Evolutionary conservation across 2,329 filamentous ascomycete genomes (phyloP).

Genomic region (Coccinonectria pachysandricola): DNA sequence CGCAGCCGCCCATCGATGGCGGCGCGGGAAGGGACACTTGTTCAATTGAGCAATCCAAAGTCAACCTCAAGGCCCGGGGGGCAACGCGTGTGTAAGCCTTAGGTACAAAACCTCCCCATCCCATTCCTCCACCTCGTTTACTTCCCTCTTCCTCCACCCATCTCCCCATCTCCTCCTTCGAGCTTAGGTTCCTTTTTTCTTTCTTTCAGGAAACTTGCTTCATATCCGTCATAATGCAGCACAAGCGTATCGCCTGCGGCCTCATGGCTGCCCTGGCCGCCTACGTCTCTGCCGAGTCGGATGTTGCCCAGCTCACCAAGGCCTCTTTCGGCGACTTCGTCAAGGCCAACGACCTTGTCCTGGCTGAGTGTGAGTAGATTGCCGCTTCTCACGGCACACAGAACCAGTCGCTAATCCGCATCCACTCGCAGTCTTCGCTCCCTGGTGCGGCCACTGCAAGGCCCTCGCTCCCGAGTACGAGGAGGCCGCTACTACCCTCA

Average conservation of each 20-base stretch:
- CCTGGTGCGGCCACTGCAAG: conserved; percentile 98
- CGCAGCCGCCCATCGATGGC: too few relatives aligned
- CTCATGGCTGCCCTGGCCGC: conserved; percentile 45
- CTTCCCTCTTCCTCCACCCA: conserved; percentile 10
- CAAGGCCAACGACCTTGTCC: conserved; percentile 74
- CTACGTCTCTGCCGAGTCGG: conserved; percentile 56
- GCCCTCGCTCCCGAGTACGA: conserved; percentile 90
- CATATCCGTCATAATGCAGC: conserved; percentile 32
- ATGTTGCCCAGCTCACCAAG: conserved; percentile 76
- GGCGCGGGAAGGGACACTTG: conserved; percentile 34
- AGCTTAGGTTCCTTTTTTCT: conserved; percentile 12
- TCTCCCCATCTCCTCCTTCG: conserved; percentile 8
- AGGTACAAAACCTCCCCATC: conserved; percentile 27
- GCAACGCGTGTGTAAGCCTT: conserved; percentile 7
- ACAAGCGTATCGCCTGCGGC: conserved; percentile 41
- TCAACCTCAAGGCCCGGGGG: conserved; percentile 9
- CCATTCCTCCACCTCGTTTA: conserved; percentile 13
- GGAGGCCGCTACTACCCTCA: conserved; percentile 71
- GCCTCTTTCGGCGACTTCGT: conserved; percentile 84
- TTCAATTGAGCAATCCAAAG: conserved; percentile 27
- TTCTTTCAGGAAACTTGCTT: conserved; percentile 16
- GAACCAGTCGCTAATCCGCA: conserved; percentile 28
- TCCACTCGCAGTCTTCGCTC: conserved; percentile 64
- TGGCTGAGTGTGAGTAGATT: conserved; percentile 86
- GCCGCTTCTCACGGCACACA: too few relatives aligned